Evolutionary conservation across 192 early-diverging fungal species (phyloP), one percentile per base, ranked within the genome.

Genomic region (Haplosporangium gracile): DNA sequence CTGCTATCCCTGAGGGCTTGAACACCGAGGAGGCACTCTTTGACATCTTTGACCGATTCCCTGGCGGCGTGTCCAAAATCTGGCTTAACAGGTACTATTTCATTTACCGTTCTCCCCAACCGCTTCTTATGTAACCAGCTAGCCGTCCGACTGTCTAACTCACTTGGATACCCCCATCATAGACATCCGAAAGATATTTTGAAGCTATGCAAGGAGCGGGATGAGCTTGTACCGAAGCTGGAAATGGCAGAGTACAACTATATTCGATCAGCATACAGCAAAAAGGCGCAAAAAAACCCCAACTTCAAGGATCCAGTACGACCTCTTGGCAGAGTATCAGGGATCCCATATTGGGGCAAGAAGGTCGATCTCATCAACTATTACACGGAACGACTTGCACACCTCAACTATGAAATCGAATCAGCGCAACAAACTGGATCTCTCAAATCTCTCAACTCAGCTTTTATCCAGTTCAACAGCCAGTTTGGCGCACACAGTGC

Each of bases 401-500:
- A 82, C 40, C 69, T 94, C 8, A 92, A 93, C 88, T 51, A 85
- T 42, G 72, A 76, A 24, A 94, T 95, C 18, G 76, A 87, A 0
- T 60, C 89, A 20, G 75, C 77, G 1, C 89, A 90, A 74, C 47
- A 89, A 34, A 40, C 88, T 1, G 42, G 77, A 6, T 70, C 77
- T 53, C n/a, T 71, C 65, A 74, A 70, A 26, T 86, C 89, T 18
- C 76, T 91, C 73, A 91, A 92, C 32, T 94, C 95, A 38, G 96
- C 96, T 6, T 96, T 98, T 87, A 92, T 98, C 24, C 91, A 95
- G 85, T 98, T 98, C 83, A 91, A 93, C 68, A 86, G 90, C 68
- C 92, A 95, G 68, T 89, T 95, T 39, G 92, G 93, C 0, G 94
- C 97, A 1, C 96, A 98, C 47, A 93, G 96, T 88, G 96, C 96